Evolutionary conservation across 2,329 filamentous ascomycete species (phyloP).

Genomic region (Rhexocercosporidium sp.): DNA sequence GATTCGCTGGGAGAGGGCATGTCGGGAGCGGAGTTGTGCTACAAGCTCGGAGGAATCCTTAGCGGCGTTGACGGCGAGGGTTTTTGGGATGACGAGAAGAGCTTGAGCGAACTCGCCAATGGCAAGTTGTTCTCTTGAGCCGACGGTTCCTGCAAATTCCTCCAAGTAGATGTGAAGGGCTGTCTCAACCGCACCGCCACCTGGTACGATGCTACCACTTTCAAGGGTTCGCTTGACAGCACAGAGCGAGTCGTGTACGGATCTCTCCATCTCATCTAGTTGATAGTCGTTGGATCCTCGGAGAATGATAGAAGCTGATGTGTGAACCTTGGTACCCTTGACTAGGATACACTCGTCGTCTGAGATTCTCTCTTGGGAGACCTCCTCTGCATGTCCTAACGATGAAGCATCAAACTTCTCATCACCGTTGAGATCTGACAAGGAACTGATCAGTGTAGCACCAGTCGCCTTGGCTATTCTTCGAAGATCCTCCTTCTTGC

Average conservation of each 20-base stretch:
- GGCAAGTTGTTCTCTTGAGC: constrained; percentile 94
- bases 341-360: constrained; percentile 98
- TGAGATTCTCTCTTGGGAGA: constrained; percentile 97
- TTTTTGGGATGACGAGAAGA: constrained; percentile 94
- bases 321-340: constrained; percentile 93
- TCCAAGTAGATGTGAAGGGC: constrained; percentile 98
- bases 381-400: constrained; percentile 91
- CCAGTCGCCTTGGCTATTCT: constrained; percentile 96
- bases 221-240: constrained; percentile 97
- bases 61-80: constrained; percentile 93
- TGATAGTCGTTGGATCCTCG: constrained; percentile 95
- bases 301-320: constrained; percentile 93
- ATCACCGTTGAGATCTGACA: constrained; percentile 96
- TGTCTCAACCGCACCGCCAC: constrained; percentile 97
- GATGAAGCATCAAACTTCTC: constrained; percentile 93
- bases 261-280: constrained; percentile 98
- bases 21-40: constrained; percentile 90
- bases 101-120: constrained; percentile 97
- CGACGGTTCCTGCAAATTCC: constrained; percentile 96
- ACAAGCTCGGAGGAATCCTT: constrained; percentile 96
- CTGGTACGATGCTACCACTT: constrained; percentile 94
- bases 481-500: constrained; percentile 97
- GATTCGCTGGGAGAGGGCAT: constrained; percentile 91
- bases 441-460: constrained; percentile 87
- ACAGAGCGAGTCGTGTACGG: constrained; percentile 93